Evolutionary conservation across 2,329 filamentous ascomycete genomes (phyloP).

Genomic region (Neofusicoccum ribis): DNA sequence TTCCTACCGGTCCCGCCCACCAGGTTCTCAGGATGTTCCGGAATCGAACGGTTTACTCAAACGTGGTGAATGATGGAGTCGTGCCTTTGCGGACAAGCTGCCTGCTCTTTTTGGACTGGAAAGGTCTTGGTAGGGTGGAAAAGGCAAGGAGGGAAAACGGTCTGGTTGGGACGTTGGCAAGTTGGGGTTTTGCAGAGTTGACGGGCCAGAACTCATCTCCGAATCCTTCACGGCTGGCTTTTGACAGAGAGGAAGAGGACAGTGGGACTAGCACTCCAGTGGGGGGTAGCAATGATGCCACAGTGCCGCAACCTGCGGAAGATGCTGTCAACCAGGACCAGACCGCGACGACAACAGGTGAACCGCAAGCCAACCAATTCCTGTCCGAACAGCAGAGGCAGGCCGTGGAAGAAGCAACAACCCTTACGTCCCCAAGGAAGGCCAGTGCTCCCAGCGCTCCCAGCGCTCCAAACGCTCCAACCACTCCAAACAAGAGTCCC

Average conservation of each 20-base stretch:
- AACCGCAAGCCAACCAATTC: conserved; percentile 34
- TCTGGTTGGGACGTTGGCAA: conserved; percentile 86
- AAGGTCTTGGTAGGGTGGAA: conserved; percentile 86
- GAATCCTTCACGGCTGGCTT: conserved; percentile 49
- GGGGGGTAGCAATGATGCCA: conserved; percentile 39
- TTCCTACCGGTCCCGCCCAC: conserved; percentile 90
- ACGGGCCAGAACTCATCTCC: conserved; percentile 66
- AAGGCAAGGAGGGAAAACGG: conserved; percentile 92
- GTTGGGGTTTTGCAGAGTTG: conserved; percentile 92
- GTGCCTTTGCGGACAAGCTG: conserved; percentile 94
- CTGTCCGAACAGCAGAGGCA: conserved; percentile 27
- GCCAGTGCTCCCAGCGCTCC: neutral
- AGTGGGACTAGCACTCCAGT: conserved; percentile 21
- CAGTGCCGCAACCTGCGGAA: conserved; percentile 70
- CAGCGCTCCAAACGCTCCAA: too few species aligned
- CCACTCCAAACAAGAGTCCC: neutral
- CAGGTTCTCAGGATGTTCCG: conserved; percentile 82
- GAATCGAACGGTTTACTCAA: conserved; percentile 90
- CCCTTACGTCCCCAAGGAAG: neutral
- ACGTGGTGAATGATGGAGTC: conserved; percentile 96
- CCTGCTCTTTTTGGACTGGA: conserved; percentile 95
- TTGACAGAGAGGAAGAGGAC: conserved; percentile 28
- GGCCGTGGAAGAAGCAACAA: conserved; percentile 41
- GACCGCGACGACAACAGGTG: conserved; percentile 39
- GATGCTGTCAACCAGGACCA: conserved; percentile 70